These are phyloP conservation scores for Crithidia bombi DNA, from an alignment of 208 protist species.

Conservation along the genomic window DNA sequence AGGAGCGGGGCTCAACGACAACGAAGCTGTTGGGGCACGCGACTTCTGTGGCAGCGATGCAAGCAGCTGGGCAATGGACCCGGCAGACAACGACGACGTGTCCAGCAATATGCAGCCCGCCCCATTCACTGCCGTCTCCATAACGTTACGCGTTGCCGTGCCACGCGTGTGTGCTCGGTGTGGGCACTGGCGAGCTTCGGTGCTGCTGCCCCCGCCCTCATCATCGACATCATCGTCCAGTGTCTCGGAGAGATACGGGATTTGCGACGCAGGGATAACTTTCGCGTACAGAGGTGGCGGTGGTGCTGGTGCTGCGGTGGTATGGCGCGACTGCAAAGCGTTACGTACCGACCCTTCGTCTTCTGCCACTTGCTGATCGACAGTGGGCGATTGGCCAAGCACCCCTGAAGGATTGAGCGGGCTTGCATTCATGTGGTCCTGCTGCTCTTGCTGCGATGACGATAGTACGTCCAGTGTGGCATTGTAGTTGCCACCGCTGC, in stretches of 20 bases:
- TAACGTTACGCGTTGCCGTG: too few species aligned
- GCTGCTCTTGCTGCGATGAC: neutral
- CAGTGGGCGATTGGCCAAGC: neutral
- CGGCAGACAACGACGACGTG: neutral
- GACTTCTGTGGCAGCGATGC: neutral
- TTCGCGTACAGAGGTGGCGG: neutral
- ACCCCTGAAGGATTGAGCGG: neutral
- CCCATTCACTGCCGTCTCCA: neutral
- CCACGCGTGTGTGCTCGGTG: neutral
- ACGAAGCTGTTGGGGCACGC: neutral
- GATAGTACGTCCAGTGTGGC: neutral
- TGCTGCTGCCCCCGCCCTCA: neutral
- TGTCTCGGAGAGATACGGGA: constrained; percentile 8
- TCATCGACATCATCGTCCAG: neutral
- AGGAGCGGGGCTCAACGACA: neutral
- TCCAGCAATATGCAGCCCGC: constrained; percentile 15
- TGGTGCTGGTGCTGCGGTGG: neutral
- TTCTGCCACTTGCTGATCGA: neutral
- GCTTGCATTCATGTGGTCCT: neutral
- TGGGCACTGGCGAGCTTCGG: neutral
- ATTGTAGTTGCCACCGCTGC: neutral
- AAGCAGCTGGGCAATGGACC: neutral
- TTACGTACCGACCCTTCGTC: neutral
- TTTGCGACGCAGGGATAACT: neutral
- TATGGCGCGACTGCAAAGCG: neutral